phyloP scores from a whole-genome alignment of 768 basidiomycete species.

The Lentinula boryana region DNA sequence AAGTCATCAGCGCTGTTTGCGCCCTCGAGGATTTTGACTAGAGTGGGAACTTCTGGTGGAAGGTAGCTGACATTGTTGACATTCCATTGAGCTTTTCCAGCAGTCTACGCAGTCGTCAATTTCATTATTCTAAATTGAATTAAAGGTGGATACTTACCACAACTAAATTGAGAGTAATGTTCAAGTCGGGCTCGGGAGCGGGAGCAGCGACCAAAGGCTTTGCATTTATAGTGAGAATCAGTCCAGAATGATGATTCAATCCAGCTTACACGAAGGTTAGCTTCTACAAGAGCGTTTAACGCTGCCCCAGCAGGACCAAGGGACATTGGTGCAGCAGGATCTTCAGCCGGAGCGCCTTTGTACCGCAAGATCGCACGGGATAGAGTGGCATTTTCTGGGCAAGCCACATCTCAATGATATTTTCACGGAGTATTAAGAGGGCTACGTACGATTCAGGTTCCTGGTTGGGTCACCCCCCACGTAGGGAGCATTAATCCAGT shows the following conservation, averaged over 20 bases:
- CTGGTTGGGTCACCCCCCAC: constrained; percentile 22
- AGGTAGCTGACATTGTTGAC: constrained; percentile 27
- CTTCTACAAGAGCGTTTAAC: constrained; percentile 2
- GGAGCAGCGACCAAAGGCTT: constrained; percentile 13
- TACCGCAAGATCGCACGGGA: constrained; percentile 33
- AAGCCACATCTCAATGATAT: too few species aligned
- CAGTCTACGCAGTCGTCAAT: background rate
- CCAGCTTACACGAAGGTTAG: constrained; percentile 10
- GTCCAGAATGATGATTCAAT: background rate
- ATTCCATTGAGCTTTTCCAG: constrained; percentile 21
- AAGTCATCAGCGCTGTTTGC: constrained; percentile 21
- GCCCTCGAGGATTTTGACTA: constrained; percentile 28
- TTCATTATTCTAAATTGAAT: background rate
- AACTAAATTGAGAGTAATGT: constrained; percentile 17
- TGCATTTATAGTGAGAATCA: background rate
- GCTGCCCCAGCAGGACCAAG: constrained; percentile 10
- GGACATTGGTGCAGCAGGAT: constrained; percentile 27
- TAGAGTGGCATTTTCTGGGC: constrained; percentile 21
- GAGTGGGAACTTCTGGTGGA: constrained; percentile 17
- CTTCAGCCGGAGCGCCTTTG: constrained; percentile 23
- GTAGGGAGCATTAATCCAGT: constrained; percentile 37
- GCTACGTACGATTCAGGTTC: constrained; percentile 25
- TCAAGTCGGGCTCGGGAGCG: constrained; percentile 18
- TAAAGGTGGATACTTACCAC: constrained; percentile 11
- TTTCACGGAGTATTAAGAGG: background rate